Evolutionary conservation across 768 basidiomycete genomes (phyloP).

Genomic region (Termitomyces sp.): DNA sequence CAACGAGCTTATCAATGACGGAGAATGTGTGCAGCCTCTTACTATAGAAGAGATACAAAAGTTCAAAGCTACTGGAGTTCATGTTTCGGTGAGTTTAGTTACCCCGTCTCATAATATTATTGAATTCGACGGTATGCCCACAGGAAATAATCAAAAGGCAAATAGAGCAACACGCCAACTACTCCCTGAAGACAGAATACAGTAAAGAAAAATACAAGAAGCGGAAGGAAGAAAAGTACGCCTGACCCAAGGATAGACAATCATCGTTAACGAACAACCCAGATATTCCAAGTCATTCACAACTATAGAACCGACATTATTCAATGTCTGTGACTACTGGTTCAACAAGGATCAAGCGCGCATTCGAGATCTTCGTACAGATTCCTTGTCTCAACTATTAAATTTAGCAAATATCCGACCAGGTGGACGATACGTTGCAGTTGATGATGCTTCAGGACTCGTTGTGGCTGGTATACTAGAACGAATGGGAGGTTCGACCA

Average conservation of each 20-base stretch:
- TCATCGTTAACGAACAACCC: not conserved
- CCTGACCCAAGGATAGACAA: not conserved
- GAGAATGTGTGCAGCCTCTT: slow-evolving; percentile 76
- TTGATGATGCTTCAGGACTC: slow-evolving; percentile 90
- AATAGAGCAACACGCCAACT: slow-evolving; percentile 90
- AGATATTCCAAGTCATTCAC: slow-evolving; percentile 88
- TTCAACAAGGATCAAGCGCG: slow-evolving; percentile 77
- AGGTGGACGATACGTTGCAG: slow-evolving; percentile 81
- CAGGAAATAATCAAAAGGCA: slow-evolving; percentile 95
- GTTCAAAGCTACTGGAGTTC: slow-evolving; percentile 76
- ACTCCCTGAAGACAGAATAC: slow-evolving; percentile 93
- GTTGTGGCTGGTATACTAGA: slow-evolving; percentile 82
- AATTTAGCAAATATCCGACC: slow-evolving; percentile 79
- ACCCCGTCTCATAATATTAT: not conserved
- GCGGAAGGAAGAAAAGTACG: slow-evolving; percentile 94
- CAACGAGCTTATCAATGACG: slow-evolving; percentile 93
- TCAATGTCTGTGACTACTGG: slow-evolving; percentile 88
- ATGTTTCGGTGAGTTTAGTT: slow-evolving; percentile 54
- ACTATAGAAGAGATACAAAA: slow-evolving; percentile 79
- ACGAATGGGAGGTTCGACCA: slow-evolving; percentile 66
- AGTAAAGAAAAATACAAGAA: slow-evolving; percentile 98
- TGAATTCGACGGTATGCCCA: not conserved
- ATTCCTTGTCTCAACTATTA: slow-evolving; percentile 86
- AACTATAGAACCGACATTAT: slow-evolving; percentile 81
- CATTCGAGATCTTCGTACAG: slow-evolving; percentile 80